phyloP scores from a whole-genome alignment of 306 rosid species.

The Oemleria cerasiformis region DNA sequence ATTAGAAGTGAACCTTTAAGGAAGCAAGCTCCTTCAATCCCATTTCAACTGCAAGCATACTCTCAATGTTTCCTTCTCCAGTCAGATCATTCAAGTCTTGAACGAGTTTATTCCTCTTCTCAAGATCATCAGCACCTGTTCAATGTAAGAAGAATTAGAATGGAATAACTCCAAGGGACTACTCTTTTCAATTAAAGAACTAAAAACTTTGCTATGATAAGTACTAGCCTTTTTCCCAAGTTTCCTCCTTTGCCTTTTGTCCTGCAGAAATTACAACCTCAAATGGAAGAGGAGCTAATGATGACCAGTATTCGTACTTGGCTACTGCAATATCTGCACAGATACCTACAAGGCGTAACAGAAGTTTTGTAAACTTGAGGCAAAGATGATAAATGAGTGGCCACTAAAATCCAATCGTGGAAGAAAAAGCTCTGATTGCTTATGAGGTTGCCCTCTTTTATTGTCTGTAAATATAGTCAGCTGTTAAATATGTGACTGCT shows the following conservation, averaged over 20 bases:
- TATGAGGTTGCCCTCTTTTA: neutral
- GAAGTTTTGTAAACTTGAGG: conserved; percentile 27
- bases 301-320: conserved; percentile 92
- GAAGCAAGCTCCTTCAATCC: conserved; percentile 90
- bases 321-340: conserved; percentile 89
- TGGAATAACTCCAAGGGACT: neutral
- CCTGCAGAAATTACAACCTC: conserved; percentile 97
- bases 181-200: neutral
- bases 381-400: conserved; percentile 13
- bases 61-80: conserved; percentile 96
- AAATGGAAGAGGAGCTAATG: conserved; percentile 98
- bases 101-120: conserved; percentile 64
- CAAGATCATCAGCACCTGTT: conserved; percentile 67
- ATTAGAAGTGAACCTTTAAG: conserved; percentile 61
- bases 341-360: conserved; percentile 57
- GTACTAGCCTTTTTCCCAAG: conserved; percentile 75
- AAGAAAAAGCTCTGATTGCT: conserved; percentile 7
- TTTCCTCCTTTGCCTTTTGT: conserved; percentile 94
- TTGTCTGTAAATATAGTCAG: neutral
- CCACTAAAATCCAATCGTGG: conserved; percentile 7
- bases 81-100: conserved; percentile 81
- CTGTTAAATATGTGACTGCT: neutral
- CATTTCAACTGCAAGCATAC: conserved; percentile 97
- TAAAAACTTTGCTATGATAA: neutral
- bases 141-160: conserved; percentile 25